Conservation (phyloP, 75 land plant species). For the Selaginella tamariscina region DNA sequence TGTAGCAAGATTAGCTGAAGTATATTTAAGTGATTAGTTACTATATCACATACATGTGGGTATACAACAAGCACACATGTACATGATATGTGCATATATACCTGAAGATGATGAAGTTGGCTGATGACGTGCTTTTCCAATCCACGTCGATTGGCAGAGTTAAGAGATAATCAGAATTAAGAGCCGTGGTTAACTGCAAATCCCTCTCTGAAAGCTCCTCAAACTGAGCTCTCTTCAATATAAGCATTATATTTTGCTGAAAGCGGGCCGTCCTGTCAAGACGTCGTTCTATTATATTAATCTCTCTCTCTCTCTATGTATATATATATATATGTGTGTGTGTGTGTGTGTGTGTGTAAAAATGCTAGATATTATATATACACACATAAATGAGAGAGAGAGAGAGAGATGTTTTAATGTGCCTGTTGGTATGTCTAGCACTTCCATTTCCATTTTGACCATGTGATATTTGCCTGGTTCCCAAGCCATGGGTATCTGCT, state of each 20-base stretch:
- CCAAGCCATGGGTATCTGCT: constrained; percentile 17
- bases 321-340: background rate
- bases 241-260: constrained; percentile 67
- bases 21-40: too few species aligned
- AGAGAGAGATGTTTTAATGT: background rate
- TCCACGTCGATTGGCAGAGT: constrained; percentile 90
- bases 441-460: background rate
- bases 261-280: constrained; percentile 36
- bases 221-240: constrained; percentile 70
- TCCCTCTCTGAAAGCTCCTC: constrained; percentile 75
- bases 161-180: constrained; percentile 83
- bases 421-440: background rate
- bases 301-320: background rate
- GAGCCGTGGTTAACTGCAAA: constrained; percentile 57
- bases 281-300: constrained; percentile 6
- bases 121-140: constrained; percentile 73
- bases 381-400: background rate
- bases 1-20: too few species aligned
- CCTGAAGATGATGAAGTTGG: constrained; percentile 81
- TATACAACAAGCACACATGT: background rate
- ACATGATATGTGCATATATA: background rate
- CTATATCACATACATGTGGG: too few species aligned
- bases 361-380: background rate
- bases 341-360: background rate
- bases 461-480: background rate